These are phyloP conservation scores for Lentinus tigrinus DNA, from an alignment of 768 basidiomycete species.

Conservation along the genomic window DNA sequence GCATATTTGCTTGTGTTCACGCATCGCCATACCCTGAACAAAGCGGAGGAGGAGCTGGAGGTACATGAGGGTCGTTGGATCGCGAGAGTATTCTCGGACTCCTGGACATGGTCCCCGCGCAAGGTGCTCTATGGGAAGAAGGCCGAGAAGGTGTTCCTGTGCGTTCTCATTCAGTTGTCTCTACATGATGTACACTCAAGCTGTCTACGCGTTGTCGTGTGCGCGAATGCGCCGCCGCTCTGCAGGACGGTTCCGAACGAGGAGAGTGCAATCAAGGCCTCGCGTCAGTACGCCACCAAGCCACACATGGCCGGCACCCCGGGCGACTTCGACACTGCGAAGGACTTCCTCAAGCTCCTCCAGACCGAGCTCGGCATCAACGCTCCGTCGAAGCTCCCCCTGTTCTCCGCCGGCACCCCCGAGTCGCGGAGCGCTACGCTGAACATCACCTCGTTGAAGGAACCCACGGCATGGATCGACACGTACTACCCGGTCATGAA, in stretches of 20 bases:
- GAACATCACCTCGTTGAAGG: constrained; percentile 39
- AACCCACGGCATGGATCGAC: constrained; percentile 78
- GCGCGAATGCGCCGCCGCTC: neutral
- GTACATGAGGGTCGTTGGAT: constrained; percentile 16
- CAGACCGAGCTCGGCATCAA: constrained; percentile 60
- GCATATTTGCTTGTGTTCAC: neutral
- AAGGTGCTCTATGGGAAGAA: constrained; percentile 32
- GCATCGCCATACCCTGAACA: neutral
- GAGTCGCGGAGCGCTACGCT: constrained; percentile 70
- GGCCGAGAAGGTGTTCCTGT: constrained; percentile 49
- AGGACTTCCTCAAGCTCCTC: constrained; percentile 64
- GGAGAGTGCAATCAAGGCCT: constrained; percentile 48
- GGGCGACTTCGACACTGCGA: constrained; percentile 59
- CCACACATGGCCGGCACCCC: constrained; percentile 64
- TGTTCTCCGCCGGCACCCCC: constrained; percentile 69
- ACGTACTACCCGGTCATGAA: constrained; percentile 89
- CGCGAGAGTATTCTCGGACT: constrained; percentile 18
- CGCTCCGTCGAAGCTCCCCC: constrained; percentile 42
- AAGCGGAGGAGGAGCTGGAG: constrained; percentile 7
- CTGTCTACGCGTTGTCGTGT: neutral
- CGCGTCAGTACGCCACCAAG: constrained; percentile 49
- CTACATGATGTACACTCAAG: neutral
- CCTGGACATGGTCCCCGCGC: constrained; percentile 6
- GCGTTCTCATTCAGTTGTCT: constrained; percentile 17
- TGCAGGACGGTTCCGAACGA: constrained; percentile 51